Percentiles rank a stretch among this genome's conserved stretches.
phyloP scores from a whole-genome alignment of 352 stramenopile genomes.

The Lagenidium giganteum region DNA sequence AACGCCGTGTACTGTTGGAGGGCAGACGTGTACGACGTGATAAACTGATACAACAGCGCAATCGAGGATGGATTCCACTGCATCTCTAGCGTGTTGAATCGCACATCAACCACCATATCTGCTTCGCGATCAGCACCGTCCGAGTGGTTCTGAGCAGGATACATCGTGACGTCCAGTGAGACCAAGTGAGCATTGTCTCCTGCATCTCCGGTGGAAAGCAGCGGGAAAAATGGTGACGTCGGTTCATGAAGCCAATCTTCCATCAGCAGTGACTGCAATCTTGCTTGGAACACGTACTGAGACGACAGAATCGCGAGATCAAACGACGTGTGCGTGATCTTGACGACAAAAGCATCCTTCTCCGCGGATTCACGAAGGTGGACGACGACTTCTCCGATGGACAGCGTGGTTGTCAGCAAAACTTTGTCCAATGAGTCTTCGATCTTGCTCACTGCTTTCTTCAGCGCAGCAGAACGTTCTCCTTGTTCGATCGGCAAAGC shows the following conservation, averaged over 20 bases:
- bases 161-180: slow-evolving; percentile 40
- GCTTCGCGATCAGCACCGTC: slow-evolving; percentile 7
- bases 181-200: slow-evolving; percentile 32
- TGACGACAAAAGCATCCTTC: slow-evolving; percentile 49
- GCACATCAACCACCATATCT: slow-evolving; percentile 44
- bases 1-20: slow-evolving; percentile 40
- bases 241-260: slow-evolving; percentile 57
- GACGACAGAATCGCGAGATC: slow-evolving; percentile 34
- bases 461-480: background rate
- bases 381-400: slow-evolving; percentile 42
- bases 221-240: slow-evolving; percentile 44
- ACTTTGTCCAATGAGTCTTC: slow-evolving; percentile 24
- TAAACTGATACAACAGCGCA: slow-evolving; percentile 64
- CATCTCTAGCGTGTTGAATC: slow-evolving; percentile 68
- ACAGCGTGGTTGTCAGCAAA: slow-evolving; percentile 41
- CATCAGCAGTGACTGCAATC: slow-evolving; percentile 53
- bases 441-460: background rate
- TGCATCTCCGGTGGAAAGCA: slow-evolving; percentile 50
- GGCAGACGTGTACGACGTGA: slow-evolving; percentile 46
- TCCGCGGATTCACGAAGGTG: slow-evolving; percentile 39
- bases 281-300: slow-evolving; percentile 42
- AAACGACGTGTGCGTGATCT: slow-evolving; percentile 41
- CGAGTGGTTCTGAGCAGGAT: slow-evolving; percentile 15
- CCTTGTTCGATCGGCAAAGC: background rate
- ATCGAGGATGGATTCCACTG: slow-evolving; percentile 86